Conservation (phyloP, 139 green algal species). For the Coccomyxa sp. region DNA sequence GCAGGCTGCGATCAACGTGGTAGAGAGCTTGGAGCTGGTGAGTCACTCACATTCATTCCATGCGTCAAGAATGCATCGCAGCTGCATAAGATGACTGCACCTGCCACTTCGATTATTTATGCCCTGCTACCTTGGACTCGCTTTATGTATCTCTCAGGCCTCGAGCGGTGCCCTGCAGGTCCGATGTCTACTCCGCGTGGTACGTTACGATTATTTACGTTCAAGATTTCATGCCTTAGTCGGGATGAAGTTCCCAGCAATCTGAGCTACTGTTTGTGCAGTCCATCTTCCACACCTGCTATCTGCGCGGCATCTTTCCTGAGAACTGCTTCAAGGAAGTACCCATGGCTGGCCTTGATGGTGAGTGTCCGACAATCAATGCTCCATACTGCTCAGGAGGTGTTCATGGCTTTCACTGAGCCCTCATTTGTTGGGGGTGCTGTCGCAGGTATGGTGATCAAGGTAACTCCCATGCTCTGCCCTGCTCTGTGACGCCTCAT, state of each 20-base stretch:
- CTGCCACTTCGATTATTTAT: no score
- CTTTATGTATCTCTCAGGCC: no score
- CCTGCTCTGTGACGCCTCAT: no score
- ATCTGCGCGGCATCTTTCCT: background rate
- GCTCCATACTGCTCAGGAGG: background rate
- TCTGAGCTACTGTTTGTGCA: background rate
- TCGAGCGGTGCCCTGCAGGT: no score
- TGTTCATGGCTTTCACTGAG: background rate
- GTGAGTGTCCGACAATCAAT: background rate
- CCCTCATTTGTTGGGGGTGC: background rate
- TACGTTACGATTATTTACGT: background rate
- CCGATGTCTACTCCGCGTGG: background rate
- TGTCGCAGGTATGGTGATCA: background rate
- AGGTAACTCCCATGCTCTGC: background rate
- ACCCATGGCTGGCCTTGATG: background rate
- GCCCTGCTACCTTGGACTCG: no score
- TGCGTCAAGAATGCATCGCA: no score
- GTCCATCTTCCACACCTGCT: background rate
- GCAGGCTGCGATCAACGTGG: background rate
- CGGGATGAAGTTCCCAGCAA: no score
- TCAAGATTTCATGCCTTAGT: no score
- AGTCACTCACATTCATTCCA: background rate
- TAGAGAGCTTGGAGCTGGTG: background rate
- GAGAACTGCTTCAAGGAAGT: background rate
- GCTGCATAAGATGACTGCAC: no score